Percentiles rank a stretch among this genome's conserved stretches.
Evolutionary conservation across 1,139 yeast genomes (phyloP).

Genomic region (Trichomonascaceae sp.): DNA sequence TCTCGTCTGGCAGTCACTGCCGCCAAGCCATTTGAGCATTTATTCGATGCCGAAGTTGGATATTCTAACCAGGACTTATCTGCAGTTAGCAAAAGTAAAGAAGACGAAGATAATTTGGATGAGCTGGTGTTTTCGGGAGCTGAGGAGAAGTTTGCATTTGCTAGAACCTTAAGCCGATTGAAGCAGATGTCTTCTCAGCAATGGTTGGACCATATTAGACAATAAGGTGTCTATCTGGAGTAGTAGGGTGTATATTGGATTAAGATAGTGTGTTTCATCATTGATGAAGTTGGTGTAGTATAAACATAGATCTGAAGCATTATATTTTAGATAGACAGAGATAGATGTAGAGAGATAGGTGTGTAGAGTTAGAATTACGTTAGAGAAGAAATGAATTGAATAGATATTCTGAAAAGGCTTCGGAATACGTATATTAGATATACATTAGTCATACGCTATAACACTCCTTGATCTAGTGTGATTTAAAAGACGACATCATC

Average conservation of each 20-base stretch:
- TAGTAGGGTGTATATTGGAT: background rate
- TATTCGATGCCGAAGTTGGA: conserved; percentile 66
- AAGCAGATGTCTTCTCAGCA: conserved; percentile 92
- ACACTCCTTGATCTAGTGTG: background rate
- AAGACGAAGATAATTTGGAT: conserved; percentile 58
- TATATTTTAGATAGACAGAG: background rate
- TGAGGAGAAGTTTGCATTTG: conserved; percentile 95
- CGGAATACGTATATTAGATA: background rate
- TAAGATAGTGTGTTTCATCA: too few relatives aligned
- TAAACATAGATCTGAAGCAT: background rate
- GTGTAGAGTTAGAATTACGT: background rate
- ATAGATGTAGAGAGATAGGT: background rate
- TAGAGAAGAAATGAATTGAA: background rate
- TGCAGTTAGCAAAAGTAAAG: background rate
- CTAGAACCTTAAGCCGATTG: conserved; percentile 83
- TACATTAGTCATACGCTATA: background rate
- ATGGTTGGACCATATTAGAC: conserved; percentile 43
- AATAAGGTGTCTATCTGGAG: too few relatives aligned
- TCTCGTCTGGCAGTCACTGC: conserved; percentile 84
- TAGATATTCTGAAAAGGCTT: background rate
- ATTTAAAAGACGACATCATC: conserved; percentile 14
- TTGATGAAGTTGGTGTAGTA: too few relatives aligned
- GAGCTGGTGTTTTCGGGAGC: conserved; percentile 80
- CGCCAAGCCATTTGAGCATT: conserved; percentile 74
- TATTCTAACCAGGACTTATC: background rate